A percentile compares a stretch with the other conserved stretches of the same genome.
Conservation (phyloP, 352 stramenopile genomes). For the Pythium aristosporum region DNA sequence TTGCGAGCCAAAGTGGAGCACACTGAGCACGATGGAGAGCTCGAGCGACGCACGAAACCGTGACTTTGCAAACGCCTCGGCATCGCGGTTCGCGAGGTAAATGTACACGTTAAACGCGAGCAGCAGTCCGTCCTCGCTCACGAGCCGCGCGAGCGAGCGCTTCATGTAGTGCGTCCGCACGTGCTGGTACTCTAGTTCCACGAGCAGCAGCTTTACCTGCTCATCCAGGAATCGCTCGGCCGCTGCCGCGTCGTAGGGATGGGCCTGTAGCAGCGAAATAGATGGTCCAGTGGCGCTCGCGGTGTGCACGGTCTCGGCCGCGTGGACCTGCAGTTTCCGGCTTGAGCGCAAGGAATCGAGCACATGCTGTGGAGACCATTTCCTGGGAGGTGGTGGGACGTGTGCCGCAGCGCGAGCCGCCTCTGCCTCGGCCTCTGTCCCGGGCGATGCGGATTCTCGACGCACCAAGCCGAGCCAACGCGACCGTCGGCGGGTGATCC, state of each 20-base stretch:
- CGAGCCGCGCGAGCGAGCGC: constrained; percentile 16
- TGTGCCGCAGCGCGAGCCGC: too few species aligned
- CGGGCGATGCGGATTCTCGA: background rate
- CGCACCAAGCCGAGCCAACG: background rate
- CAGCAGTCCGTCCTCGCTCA: constrained; percentile 22
- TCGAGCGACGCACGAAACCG: constrained; percentile 23
- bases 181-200: constrained; percentile 25
- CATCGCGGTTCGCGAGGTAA: constrained; percentile 21
- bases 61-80: constrained; percentile 15
- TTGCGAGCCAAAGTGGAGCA: constrained; percentile 21
- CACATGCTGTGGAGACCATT: background rate
- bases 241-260: background rate
- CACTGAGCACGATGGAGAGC: constrained; percentile 23
- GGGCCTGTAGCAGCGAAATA: too few species aligned
- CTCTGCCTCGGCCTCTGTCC: too few species aligned
- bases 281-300: background rate
- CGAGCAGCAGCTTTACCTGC: constrained; percentile 14
- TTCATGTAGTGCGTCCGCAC: constrained; percentile 21
- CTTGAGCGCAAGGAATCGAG: background rate
- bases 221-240: background rate
- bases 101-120: constrained; percentile 25
- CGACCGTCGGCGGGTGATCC: background rate
- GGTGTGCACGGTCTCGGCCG: background rate
- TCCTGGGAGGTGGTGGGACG: background rate
- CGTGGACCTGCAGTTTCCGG: constrained; percentile 1